phyloP scores from a whole-genome alignment of 805 yeast genomes.

The Teunomyces aglyptinius region DNA sequence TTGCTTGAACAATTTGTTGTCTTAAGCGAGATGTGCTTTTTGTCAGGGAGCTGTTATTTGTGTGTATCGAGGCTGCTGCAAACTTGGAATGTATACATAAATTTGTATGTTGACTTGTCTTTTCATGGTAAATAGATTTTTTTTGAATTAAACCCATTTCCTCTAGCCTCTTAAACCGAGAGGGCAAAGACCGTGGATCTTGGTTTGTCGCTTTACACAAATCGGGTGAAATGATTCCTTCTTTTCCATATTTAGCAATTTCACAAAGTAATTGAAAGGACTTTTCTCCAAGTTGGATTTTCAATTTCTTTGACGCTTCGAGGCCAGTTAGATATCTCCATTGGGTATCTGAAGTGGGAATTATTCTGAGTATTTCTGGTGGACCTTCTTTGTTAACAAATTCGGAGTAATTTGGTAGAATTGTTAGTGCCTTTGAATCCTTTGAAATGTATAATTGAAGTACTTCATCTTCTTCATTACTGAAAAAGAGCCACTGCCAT shows the following conservation, averaged over 20 bases:
- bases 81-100: slow-evolving; percentile 52
- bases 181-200: slow-evolving; percentile 68
- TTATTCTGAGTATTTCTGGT: slow-evolving; percentile 18
- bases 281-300: slow-evolving; percentile 51
- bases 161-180: slow-evolving; percentile 56
- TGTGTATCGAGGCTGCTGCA: slow-evolving; percentile 14
- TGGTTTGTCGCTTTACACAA: slow-evolving; percentile 59
- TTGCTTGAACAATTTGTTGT: slow-evolving; percentile 43
- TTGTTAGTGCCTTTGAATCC: slow-evolving; percentile 12
- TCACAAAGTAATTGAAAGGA: slow-evolving; percentile 56
- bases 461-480: slow-evolving; percentile 11
- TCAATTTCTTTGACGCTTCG: slow-evolving; percentile 43
- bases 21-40: slow-evolving; percentile 27
- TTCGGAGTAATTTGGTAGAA: slow-evolving; percentile 16
- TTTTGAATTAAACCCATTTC: slow-evolving; percentile 49
- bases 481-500: slow-evolving; percentile 40
- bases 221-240: slow-evolving; percentile 60
- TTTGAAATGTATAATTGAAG: slow-evolving; percentile 14
- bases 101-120: slow-evolving; percentile 52
- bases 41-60: slow-evolving; percentile 20
- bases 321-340: slow-evolving; percentile 58
- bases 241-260: slow-evolving; percentile 54
- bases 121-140: slow-evolving; percentile 27
- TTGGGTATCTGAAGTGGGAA: slow-evolving; percentile 53
- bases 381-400: slow-evolving; percentile 16